These are phyloP conservation scores for Choricystis sp. DNA, from an alignment of 139 green algal species.

Conservation along the genomic window DNA sequence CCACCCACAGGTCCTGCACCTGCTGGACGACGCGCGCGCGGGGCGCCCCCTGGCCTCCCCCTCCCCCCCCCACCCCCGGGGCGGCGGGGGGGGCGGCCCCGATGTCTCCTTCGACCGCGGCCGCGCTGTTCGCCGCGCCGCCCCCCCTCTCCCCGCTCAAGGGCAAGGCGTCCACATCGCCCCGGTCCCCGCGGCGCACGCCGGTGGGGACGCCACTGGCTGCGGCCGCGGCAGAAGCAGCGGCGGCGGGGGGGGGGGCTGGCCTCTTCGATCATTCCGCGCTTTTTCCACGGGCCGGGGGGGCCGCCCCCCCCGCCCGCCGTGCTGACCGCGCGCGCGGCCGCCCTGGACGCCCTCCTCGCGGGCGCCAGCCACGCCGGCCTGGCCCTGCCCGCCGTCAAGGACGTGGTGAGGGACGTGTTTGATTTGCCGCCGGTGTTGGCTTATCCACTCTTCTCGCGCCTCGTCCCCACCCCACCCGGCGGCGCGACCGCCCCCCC, in stretches of 20 bases:
- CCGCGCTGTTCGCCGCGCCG: neutral
- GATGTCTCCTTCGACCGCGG: conserved; percentile 1
- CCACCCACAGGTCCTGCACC: conserved; percentile 32
- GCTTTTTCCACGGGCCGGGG: conserved; percentile 64
- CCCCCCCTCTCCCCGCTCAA: neutral
- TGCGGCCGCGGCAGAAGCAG: neutral
- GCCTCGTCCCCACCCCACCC: conserved; percentile 21
- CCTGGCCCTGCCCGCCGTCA: conserved; percentile 21
- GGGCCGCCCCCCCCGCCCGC: conserved; percentile 9
- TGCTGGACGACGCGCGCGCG: conserved; percentile 47
- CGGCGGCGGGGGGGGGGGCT: neutral
- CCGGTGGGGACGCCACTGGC: no score
- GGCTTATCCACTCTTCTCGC: conserved; percentile 56
- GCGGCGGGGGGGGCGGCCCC: neutral
- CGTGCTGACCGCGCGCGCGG: conserved; percentile 5
- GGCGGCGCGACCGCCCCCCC: neutral
- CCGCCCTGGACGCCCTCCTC: conserved; percentile 31
- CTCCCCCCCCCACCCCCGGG: neutral
- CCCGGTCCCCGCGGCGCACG: no score
- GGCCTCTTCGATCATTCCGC: conserved; percentile 34
- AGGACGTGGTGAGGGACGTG: conserved; percentile 41
- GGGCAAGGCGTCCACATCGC: no score
- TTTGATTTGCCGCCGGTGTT: conserved; percentile 67
- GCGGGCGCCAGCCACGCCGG: conserved; percentile 21
- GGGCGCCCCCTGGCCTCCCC: neutral